Evolutionary conservation across 495 filamentous ascomycete species (phyloP).

Genomic region (Penicillium turbatum): DNA sequence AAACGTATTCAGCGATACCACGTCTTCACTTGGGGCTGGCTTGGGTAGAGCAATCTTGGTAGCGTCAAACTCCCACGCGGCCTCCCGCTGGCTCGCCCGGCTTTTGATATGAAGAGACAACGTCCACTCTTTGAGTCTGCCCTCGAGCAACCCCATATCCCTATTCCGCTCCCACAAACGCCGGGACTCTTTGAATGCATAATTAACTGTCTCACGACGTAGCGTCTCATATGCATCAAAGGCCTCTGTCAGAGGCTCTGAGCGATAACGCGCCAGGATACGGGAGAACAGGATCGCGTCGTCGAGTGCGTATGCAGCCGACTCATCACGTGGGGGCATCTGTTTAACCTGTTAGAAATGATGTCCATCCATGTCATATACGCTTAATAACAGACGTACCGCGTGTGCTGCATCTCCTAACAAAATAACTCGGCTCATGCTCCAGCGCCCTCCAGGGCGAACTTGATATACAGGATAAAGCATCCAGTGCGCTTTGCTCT

Average conservation of each 20-base stretch:
- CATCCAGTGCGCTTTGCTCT: slow-evolving; percentile 47
- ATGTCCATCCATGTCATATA: background rate
- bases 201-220: slow-evolving; percentile 46
- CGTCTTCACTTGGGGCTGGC: slow-evolving; percentile 21
- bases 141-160: slow-evolving; percentile 39
- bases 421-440: slow-evolving; percentile 45
- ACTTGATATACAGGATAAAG: slow-evolving; percentile 60
- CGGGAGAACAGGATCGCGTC: slow-evolving; percentile 56
- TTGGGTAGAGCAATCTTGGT: slow-evolving; percentile 26
- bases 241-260: slow-evolving; percentile 35
- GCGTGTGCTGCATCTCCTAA: slow-evolving; percentile 60
- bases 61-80: slow-evolving; percentile 42
- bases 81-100: slow-evolving; percentile 27
- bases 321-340: slow-evolving; percentile 62
- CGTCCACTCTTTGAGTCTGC: slow-evolving; percentile 38
- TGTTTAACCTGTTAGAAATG: slow-evolving; percentile 15
- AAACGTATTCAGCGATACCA: slow-evolving; percentile 23
- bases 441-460: slow-evolving; percentile 47
- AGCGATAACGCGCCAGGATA: slow-evolving; percentile 36
- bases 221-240: slow-evolving; percentile 52
- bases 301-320: slow-evolving; percentile 57
- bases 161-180: slow-evolving; percentile 42
- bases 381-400: slow-evolving; percentile 29
- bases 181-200: slow-evolving; percentile 48
- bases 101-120: slow-evolving; percentile 31